Percentiles rank a stretch among this genome's conserved stretches.
Conservation (phyloP, 495 filamentous ascomycete genomes). For the Tricharina praecox region DNA sequence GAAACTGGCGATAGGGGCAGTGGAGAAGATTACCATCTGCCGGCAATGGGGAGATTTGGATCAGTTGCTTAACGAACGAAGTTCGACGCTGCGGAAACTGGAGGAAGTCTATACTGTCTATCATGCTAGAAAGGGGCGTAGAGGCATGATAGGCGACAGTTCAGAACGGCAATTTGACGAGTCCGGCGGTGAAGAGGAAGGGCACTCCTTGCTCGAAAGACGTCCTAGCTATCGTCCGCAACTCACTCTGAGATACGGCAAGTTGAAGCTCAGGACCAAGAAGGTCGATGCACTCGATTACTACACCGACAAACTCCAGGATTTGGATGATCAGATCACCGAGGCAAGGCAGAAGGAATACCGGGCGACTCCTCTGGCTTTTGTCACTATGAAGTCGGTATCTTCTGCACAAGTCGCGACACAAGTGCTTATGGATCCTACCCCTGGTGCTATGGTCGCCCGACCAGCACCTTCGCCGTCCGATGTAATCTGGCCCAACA, state of each 20-base stretch:
- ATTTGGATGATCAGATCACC: slow-evolving; percentile 59
- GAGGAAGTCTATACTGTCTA: slow-evolving; percentile 76
- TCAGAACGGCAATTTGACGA: background rate
- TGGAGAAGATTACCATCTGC: slow-evolving; percentile 76
- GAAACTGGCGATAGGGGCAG: slow-evolving; percentile 75
- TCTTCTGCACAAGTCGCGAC: slow-evolving; percentile 82
- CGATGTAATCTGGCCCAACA: slow-evolving; percentile 86
- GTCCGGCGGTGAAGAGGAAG: slow-evolving; percentile 19
- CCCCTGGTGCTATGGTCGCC: slow-evolving; percentile 67
- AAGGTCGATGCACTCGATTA: slow-evolving; percentile 85
- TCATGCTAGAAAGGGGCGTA: slow-evolving; percentile 5
- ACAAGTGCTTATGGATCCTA: slow-evolving; percentile 78
- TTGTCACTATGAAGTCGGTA: slow-evolving; percentile 93
- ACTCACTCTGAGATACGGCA: slow-evolving; percentile 62
- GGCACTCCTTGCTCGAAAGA: slow-evolving; percentile 29
- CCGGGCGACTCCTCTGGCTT: slow-evolving; percentile 62
- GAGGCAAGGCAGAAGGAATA: slow-evolving; percentile 59
- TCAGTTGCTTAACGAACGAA: slow-evolving; percentile 49
- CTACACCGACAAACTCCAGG: slow-evolving; percentile 70
- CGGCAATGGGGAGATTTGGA: slow-evolving; percentile 78
- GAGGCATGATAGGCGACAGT: background rate
- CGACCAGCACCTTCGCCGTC: slow-evolving; percentile 72
- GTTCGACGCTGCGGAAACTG: slow-evolving; percentile 47
- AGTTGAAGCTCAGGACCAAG: slow-evolving; percentile 50
- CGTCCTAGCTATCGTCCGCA: slow-evolving; percentile 35